phyloP scores from a whole-genome alignment of 2,329 filamentous ascomycete species.

The Beauveria bassiana region DNA sequence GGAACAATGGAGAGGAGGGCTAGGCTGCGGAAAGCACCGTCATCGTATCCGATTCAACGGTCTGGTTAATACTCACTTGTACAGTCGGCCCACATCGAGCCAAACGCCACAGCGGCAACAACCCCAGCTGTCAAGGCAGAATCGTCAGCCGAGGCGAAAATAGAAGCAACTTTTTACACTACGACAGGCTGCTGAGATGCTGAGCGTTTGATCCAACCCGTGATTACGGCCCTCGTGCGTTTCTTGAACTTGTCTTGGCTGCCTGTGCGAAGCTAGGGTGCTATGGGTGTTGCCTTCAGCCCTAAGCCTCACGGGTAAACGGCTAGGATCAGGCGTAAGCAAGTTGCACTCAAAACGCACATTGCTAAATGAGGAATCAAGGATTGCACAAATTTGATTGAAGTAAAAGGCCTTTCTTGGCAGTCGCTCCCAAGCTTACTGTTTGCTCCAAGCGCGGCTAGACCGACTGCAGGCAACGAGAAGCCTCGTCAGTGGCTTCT shows the following conservation, averaged over 20 bases:
- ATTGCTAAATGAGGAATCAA: neutral
- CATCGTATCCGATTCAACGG: neutral
- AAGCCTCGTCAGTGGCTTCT: too few relatives aligned
- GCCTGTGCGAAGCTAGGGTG: neutral
- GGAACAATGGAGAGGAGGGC: neutral
- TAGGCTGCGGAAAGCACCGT: neutral
- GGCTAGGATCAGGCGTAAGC: neutral
- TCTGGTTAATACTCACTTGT: neutral
- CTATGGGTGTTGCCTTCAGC: neutral
- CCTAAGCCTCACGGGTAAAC: neutral
- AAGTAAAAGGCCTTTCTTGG: neutral
- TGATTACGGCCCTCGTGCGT: neutral
- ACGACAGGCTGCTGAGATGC: neutral
- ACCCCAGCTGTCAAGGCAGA: conserved; percentile 1
- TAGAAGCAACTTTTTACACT: neutral
- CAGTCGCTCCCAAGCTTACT: too few relatives aligned
- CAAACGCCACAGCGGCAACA: neutral
- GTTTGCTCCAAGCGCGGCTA: too few relatives aligned
- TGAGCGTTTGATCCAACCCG: neutral
- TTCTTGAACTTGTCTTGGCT: neutral
- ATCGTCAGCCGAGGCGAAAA: neutral
- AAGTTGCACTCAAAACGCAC: neutral
- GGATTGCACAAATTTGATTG: neutral
- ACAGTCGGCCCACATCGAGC: neutral
- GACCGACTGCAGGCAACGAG: too few relatives aligned